Percentiles rank a stretch among this genome's conserved stretches.
These are phyloP conservation scores for Excoecaria agallocha DNA, from an alignment of 345 rosid species.

Conservation along the genomic window DNA sequence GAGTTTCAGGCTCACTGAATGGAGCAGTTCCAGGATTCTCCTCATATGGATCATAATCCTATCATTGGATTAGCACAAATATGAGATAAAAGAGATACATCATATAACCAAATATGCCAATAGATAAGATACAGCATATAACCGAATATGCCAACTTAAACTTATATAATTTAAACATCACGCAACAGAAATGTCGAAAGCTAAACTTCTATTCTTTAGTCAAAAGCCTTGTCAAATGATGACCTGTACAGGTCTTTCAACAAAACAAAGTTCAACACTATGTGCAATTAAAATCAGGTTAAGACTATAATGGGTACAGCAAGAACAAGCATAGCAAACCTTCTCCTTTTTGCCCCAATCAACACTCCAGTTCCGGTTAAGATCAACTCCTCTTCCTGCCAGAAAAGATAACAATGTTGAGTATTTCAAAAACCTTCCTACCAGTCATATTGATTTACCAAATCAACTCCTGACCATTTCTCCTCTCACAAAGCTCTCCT, in stretches of 20 bases:
- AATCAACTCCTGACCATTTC: conserved; percentile 58
- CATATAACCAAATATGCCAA: conserved; percentile 4
- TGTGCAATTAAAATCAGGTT: not conserved
- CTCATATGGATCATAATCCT: conserved; percentile 98
- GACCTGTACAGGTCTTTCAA: not conserved
- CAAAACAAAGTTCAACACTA: not conserved
- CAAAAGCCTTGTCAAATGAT: not conserved
- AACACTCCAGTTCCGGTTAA: conserved; percentile 96
- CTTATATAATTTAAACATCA: not conserved
- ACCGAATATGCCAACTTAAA: conserved; percentile 1
- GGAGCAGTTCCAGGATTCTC: conserved; percentile 94
- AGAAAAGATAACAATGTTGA: conserved; percentile 10
- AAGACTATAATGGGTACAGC: not conserved
- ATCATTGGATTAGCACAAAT: conserved; percentile 16
- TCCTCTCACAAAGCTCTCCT: conserved; percentile 92
- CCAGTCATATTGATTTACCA: conserved; percentile 14
- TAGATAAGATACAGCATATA: not conserved
- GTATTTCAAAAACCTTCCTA: conserved; percentile 14
- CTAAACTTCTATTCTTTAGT: not conserved
- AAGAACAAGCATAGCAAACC: conserved; percentile 36
- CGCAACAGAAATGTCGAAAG: not conserved
- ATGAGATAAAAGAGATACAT: conserved; percentile 7
- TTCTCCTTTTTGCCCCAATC: conserved; percentile 99
- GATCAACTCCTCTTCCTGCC: conserved; percentile 97
- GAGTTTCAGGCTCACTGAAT: conserved; percentile 95